phyloP scores from a whole-genome alignment of 768 basidiomycete species.

The Leccinum uliginosum region DNA sequence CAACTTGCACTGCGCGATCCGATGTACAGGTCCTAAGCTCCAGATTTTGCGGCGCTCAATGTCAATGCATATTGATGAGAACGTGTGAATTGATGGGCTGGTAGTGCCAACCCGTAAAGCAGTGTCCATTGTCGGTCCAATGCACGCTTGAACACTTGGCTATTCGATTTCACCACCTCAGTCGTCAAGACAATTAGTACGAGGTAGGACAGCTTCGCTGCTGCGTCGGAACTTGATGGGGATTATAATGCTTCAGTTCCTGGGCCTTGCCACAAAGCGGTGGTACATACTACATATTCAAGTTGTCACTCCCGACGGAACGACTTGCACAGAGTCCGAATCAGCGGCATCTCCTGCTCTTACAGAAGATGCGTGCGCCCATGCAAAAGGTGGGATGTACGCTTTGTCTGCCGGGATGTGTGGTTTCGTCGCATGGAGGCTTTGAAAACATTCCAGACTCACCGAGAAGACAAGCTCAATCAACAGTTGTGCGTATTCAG shows the following conservation, averaged over 20 bases:
- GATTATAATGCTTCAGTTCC: neutral
- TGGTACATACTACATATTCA: neutral
- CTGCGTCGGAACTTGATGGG: neutral
- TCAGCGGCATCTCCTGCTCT: neutral
- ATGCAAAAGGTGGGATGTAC: neutral
- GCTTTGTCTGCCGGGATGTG: neutral
- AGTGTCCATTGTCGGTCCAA: neutral
- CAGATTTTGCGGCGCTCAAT: neutral
- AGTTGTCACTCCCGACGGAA: neutral
- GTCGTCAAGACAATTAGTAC: neutral
- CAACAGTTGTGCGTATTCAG: neutral
- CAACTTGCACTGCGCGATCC: too few relatives aligned
- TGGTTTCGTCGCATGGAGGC: neutral
- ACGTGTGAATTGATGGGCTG: neutral
- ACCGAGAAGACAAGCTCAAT: too few relatives aligned
- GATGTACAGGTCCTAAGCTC: neutral
- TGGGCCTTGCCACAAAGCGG: neutral
- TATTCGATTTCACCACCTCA: neutral
- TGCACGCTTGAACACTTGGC: neutral
- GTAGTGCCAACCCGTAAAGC: neutral
- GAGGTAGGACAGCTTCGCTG: neutral
- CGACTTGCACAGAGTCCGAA: neutral
- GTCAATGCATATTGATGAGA: neutral
- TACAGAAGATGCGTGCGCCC: neutral
- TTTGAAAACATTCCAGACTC: neutral